phyloP scores from a whole-genome alignment of 2,329 filamentous ascomycete species.

The Diplodia mutila region DNA sequence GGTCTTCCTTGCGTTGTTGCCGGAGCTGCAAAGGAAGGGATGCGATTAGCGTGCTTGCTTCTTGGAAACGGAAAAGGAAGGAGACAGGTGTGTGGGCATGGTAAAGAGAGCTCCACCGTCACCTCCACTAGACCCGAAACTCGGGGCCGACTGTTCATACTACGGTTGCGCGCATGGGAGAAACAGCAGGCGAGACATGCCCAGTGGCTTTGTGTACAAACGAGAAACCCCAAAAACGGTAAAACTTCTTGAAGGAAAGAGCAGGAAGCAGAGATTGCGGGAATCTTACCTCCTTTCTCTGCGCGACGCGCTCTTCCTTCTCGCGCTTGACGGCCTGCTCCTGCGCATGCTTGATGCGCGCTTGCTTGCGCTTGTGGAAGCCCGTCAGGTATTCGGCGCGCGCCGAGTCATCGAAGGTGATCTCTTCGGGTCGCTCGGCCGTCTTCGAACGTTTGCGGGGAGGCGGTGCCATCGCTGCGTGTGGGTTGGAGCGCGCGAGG shows the following conservation, averaged over 20 bases:
- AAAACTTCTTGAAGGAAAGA: not conserved
- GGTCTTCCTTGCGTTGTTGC: slow-evolving; percentile 78
- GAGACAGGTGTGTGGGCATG: not conserved
- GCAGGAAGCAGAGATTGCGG: not conserved
- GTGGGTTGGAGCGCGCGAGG: not conserved
- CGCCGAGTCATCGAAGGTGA: slow-evolving; percentile 79
- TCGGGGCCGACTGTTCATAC: not conserved
- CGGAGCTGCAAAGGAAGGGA: slow-evolving; percentile 64
- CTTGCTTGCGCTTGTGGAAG: slow-evolving; percentile 93
- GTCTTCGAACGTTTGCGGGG: slow-evolving; percentile 38
- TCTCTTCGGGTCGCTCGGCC: slow-evolving; percentile 70
- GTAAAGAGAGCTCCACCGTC: not conserved
- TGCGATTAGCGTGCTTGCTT: not conserved
- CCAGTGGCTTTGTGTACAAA: not conserved
- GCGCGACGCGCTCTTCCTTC: slow-evolving; percentile 73
- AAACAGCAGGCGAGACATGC: not conserved
- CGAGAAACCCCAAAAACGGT: not conserved
- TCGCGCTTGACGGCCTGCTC: slow-evolving; percentile 78
- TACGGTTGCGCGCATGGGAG: not conserved
- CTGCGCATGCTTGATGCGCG: slow-evolving; percentile 81
- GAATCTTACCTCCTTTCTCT: slow-evolving; percentile 72
- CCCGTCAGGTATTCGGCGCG: slow-evolving; percentile 89
- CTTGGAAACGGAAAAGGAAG: not conserved
- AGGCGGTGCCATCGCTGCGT: slow-evolving; percentile 29
- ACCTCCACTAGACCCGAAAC: not conserved